Conservation (phyloP, 768 basidiomycete genomes). For the Aureoboletus auriporus region DNA sequence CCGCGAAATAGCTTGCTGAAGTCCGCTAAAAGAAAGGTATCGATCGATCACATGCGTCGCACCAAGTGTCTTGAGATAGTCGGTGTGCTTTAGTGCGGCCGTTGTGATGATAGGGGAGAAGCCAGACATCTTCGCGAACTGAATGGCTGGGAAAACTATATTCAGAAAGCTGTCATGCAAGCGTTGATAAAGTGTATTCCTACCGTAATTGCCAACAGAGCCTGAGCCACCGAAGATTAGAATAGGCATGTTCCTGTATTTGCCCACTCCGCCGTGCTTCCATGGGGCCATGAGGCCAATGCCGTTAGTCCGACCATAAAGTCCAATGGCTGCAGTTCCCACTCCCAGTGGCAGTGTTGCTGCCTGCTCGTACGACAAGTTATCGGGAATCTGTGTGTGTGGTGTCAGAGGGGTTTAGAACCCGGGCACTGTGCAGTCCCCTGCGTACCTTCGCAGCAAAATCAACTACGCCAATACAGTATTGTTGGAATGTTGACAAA, state of each 20-base stretch:
- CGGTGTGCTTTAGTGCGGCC: conserved; percentile 34
- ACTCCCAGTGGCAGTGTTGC: conserved; percentile 46
- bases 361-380: conserved; percentile 45
- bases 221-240: conserved; percentile 46
- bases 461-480: conserved; percentile 37
- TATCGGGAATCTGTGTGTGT: conserved; percentile 39
- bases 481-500: conserved; percentile 42
- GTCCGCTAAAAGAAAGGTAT: conserved; percentile 21
- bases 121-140: conserved; percentile 38
- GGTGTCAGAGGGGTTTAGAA: conserved; percentile 8
- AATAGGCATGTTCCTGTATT: conserved; percentile 42
- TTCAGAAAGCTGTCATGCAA: conserved; percentile 13
- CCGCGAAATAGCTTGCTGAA: conserved; percentile 34
- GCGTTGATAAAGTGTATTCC: conserved; percentile 13
- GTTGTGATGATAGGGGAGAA: conserved; percentile 35
- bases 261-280: conserved; percentile 33
- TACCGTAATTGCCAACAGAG: conserved; percentile 50
- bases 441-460: conserved; percentile 37
- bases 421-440: not conserved
- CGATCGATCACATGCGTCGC: conserved; percentile 36
- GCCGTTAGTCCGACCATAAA: conserved; percentile 42
- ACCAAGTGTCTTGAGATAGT: conserved; percentile 31
- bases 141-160: conserved; percentile 28
- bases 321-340: conserved; percentile 46
- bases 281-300: conserved; percentile 39